Percentiles rank a stretch among this genome's conserved stretches.
phyloP scores from a whole-genome alignment of 2,329 filamentous ascomycete species.

The Monosporascus ibericus region DNA sequence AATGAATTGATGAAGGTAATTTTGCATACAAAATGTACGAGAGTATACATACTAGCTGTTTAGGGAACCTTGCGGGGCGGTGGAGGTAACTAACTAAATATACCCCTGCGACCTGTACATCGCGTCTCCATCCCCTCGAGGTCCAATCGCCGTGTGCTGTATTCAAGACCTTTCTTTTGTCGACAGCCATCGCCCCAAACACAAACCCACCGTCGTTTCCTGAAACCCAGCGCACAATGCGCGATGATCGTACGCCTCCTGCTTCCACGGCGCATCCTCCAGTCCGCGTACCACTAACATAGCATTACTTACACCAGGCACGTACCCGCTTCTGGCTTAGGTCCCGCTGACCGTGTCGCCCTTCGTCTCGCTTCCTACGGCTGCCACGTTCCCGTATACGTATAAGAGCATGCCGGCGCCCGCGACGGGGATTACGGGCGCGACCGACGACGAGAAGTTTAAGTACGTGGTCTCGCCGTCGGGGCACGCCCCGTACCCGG shows the following conservation, averaged over 20 bases:
- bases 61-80: too few species aligned
- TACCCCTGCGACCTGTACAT: too few species aligned
- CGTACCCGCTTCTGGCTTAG: slow-evolving; percentile 85
- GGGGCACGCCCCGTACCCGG: slow-evolving; percentile 77
- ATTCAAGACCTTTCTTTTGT: not conserved
- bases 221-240: slow-evolving; percentile 22
- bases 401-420: slow-evolving; percentile 83
- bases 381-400: slow-evolving; percentile 89
- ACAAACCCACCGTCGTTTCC: too few species aligned
- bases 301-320: slow-evolving; percentile 41
- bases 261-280: not conserved
- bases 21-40: too few species aligned
- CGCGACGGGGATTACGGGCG: slow-evolving; percentile 44
- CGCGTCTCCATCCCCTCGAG: not conserved
- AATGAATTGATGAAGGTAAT: too few species aligned
- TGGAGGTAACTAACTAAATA: too few species aligned
- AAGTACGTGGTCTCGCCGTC: slow-evolving; percentile 73
- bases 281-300: slow-evolving; percentile 11
- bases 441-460: slow-evolving; percentile 41
- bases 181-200: not conserved
- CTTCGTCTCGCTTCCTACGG: slow-evolving; percentile 83
- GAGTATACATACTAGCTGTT: too few species aligned
- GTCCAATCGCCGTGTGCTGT: not conserved
- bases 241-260: slow-evolving; percentile 29
- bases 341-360: slow-evolving; percentile 90